phyloP scores from a whole-genome alignment of 768 basidiomycete genomes.

The Termitomyces sp. region DNA sequence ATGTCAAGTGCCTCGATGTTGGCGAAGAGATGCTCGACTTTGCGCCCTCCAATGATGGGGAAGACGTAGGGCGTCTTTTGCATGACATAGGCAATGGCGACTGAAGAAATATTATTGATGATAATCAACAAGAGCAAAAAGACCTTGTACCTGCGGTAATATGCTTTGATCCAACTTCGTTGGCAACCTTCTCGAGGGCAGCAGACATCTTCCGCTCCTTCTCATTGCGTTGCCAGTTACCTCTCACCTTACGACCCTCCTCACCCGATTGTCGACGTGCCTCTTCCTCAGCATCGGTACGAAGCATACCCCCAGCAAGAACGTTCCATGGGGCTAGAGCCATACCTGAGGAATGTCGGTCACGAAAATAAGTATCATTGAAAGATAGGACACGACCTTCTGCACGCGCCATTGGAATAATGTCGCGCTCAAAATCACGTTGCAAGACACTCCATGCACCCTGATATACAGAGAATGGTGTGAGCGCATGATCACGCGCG shows the following conservation, averaged over 20 bases:
- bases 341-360: constrained; percentile 21
- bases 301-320: constrained; percentile 31
- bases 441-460: constrained; percentile 33
- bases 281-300: constrained; percentile 38
- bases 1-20: constrained; percentile 49
- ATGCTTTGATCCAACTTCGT: constrained; percentile 27
- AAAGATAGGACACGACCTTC: constrained; percentile 22
- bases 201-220: constrained; percentile 23
- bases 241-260: constrained; percentile 13
- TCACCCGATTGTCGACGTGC: constrained; percentile 17
- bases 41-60: constrained; percentile 46
- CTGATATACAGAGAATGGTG: constrained; percentile 46
- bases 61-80: constrained; percentile 50
- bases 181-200: constrained; percentile 33
- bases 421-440: constrained; percentile 42
- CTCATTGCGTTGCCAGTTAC: constrained; percentile 28
- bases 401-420: constrained; percentile 34
- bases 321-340: constrained; percentile 21
- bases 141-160: constrained; percentile 20
- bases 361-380: constrained; percentile 11
- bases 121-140: background rate
- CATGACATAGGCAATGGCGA: constrained; percentile 50
- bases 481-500: constrained; percentile 35
- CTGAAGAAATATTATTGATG: constrained; percentile 13
- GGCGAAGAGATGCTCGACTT: constrained; percentile 42